Evolutionary conservation across 805 yeast genomes (phyloP).

Genomic region (Lipomyces yamadae): DNA sequence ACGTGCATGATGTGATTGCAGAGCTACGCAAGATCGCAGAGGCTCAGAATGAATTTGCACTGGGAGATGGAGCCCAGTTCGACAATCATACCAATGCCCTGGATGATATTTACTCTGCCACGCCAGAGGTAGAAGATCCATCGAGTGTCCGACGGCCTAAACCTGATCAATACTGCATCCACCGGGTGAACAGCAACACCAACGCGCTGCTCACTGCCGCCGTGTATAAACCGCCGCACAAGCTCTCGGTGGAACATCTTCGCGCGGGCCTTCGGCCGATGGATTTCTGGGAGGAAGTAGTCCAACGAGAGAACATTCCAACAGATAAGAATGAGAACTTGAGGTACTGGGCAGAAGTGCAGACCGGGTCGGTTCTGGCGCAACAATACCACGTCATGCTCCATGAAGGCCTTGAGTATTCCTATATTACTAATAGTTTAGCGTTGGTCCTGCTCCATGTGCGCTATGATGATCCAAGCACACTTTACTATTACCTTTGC

Average conservation of each 20-base stretch:
- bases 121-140: neutral
- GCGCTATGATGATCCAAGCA: neutral
- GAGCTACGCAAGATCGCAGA: neutral
- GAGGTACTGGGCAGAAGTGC: neutral
- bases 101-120: neutral
- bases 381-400: neutral
- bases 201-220: neutral
- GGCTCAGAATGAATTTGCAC: neutral
- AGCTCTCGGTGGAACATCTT: neutral
- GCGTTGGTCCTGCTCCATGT: constrained; percentile 3
- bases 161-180: neutral
- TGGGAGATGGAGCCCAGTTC: constrained; percentile 1
- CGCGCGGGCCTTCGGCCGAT: constrained; percentile 5
- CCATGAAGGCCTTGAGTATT: neutral
- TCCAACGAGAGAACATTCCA: neutral
- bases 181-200: neutral
- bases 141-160: neutral
- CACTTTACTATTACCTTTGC: constrained; percentile 7
- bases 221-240: neutral
- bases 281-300: neutral
- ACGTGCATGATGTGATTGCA: neutral
- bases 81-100: neutral
- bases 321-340: neutral
- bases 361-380: neutral
- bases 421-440: constrained; percentile 3